Conservation (phyloP, 2,329 filamentous ascomycete species). For the Tolypocladium ophioglossoides region DNA sequence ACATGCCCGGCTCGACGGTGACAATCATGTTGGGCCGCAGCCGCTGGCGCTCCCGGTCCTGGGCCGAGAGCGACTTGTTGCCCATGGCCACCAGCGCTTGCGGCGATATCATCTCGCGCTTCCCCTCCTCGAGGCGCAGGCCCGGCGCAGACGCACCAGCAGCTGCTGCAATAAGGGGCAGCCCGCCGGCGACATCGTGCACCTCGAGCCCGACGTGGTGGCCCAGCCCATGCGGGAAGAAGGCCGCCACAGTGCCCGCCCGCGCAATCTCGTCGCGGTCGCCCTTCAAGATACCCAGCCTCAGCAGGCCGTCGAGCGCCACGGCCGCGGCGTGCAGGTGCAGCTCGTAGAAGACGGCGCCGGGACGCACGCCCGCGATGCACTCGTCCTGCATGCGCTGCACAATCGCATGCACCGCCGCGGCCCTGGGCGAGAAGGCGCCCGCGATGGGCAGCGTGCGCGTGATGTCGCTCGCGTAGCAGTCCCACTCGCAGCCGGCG, state of each 20-base stretch:
- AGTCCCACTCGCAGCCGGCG: constrained; percentile 73
- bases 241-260: constrained; percentile 45
- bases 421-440: constrained; percentile 55
- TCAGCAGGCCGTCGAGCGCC: constrained; percentile 59
- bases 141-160: constrained; percentile 11
- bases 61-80: constrained; percentile 9
- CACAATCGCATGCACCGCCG: constrained; percentile 67
- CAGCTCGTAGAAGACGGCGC: constrained; percentile 59
- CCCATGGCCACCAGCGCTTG: constrained; percentile 20
- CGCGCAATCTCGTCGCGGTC: constrained; percentile 44
- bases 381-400: constrained; percentile 70
- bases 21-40: constrained; percentile 57
- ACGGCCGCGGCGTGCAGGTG: constrained; percentile 64
- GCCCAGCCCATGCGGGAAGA: constrained; percentile 56
- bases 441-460: constrained; percentile 74
- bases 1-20: constrained; percentile 69
- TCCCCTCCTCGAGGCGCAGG: constrained; percentile 22
- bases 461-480: constrained; percentile 86
- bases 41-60: constrained; percentile 22
- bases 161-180: constrained; percentile 23
- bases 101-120: constrained; percentile 30
- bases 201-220: constrained; percentile 58
- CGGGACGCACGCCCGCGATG: constrained; percentile 58
- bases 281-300: constrained; percentile 61
- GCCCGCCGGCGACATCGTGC: constrained; percentile 42